Evolutionary conservation across 495 filamentous ascomycete species (phyloP), one percentile per base, ranked within the genome.

Genomic region (Halenospora varia): DNA sequence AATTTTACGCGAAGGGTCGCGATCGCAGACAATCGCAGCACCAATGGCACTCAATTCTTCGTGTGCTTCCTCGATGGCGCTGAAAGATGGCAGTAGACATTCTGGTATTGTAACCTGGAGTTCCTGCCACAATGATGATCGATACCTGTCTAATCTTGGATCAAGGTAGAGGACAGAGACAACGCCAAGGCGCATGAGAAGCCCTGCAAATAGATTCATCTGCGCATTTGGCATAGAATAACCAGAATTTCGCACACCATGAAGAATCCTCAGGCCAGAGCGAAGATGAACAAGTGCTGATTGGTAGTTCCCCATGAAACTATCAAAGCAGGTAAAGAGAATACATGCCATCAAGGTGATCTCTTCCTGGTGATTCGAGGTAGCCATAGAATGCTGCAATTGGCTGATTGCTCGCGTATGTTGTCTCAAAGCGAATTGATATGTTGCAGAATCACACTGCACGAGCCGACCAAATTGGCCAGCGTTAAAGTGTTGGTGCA

Each of bases 291-390:
- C 53, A 6, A 61, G 22, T 13, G 59, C 53, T 15, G 47, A 51
- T 3, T 53, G 15, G 35, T 61, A 52, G 19, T 61, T 55, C 3
- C 53, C 48, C 9, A 61, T 13, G 23, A 61, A 26, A 25, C 48
- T 56, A 39, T 61, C 59, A 35, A 61, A 56, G 18, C 26, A 55
- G 25, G 53, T 53, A 19, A 61, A 61, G n/a, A 61, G 25, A 25
- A 61, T 61, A 47, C 59, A 61, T 22, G 59, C 20, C 8, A 56
- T 61, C 24, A 61, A 35, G 10, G 59, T 53, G 39, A 61, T 46
- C 23, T 61, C 59, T 9, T 40, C 41, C 22, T 52, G 53, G 15
- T 56, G 53, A 2, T 47, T 53, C 35, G 22, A 11, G 26, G 39
- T 56, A 8, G 53, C 44, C 59, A 61, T 50, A 19, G 55, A 19